These are phyloP conservation scores for Trichophyton mentagrophytes DNA, from an alignment of 2,329 filamentous ascomycete genomes.

Conservation along the genomic window DNA sequence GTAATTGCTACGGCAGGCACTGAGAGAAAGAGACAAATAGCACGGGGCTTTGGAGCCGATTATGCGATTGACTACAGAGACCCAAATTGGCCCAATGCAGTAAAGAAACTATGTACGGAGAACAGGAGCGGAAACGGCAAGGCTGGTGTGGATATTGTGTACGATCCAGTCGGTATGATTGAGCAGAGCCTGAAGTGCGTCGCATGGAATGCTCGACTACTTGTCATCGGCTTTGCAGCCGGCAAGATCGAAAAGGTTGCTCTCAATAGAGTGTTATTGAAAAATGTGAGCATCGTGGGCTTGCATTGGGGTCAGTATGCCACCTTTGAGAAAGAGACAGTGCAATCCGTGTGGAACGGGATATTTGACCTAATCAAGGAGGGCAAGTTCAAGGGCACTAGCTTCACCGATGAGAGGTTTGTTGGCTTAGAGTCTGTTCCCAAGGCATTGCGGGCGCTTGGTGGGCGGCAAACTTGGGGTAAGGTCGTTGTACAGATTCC, in stretches of 20 bases:
- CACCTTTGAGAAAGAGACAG: conserved; percentile 55
- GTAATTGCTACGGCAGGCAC: conserved; percentile 89
- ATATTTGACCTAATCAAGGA: conserved; percentile 64
- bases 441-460: conserved; percentile 62
- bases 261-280: conserved; percentile 81
- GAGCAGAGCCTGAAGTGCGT: conserved; percentile 81
- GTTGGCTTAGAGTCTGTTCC: conserved; percentile 69
- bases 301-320: conserved; percentile 86
- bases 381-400: conserved; percentile 69
- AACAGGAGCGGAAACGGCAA: conserved; percentile 51
- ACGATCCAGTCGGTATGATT: conserved; percentile 84
- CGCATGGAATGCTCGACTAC: conserved; percentile 78
- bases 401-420: conserved; percentile 70
- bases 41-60: conserved; percentile 70
- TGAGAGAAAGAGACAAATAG: conserved; percentile 65
- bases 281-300: conserved; percentile 84
- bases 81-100: conserved; percentile 53
- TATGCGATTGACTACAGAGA: conserved; percentile 67
- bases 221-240: conserved; percentile 81
- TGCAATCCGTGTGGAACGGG: conserved; percentile 66
- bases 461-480: conserved; percentile 76
- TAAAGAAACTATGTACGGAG: conserved; percentile 51
- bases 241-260: conserved; percentile 82
- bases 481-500: conserved; percentile 87
- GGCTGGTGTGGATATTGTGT: conserved; percentile 76